These are phyloP conservation scores for Ceratobasidium theobromae DNA, from an alignment of 1,284 basidiomycete genomes.

Conservation along the genomic window DNA sequence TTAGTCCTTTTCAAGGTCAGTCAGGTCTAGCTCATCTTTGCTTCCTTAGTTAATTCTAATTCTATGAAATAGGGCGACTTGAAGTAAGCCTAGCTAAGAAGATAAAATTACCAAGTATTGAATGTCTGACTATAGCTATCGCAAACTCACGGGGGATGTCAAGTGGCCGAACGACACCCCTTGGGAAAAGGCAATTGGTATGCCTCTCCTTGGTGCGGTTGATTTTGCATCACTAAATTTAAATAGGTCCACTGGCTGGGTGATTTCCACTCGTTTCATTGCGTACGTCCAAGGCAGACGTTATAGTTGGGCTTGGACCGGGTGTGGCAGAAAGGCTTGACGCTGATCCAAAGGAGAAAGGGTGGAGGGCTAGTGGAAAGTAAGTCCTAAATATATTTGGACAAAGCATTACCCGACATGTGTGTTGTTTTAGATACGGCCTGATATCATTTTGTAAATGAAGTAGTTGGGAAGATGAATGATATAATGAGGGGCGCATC, in stretches of 20 bases:
- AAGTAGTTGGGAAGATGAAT: background rate
- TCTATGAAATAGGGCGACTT: constrained; percentile 68
- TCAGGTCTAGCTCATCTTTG: background rate
- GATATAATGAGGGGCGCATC: background rate
- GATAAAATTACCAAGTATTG: background rate
- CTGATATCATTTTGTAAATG: constrained; percentile 27
- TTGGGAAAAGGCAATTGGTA: constrained; percentile 78
- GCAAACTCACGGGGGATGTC: constrained; percentile 87
- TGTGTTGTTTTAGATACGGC: constrained; percentile 27
- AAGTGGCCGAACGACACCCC: constrained; percentile 84
- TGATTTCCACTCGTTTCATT: constrained; percentile 80
- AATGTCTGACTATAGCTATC: constrained; percentile 57
- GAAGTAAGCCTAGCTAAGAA: constrained; percentile 56
- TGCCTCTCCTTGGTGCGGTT: constrained; percentile 31
- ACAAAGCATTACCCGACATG: background rate
- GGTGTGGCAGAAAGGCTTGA: constrained; percentile 69
- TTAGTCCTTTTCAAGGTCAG: constrained; percentile 89
- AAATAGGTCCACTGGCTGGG: constrained; percentile 72
- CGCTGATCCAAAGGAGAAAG: constrained; percentile 44
- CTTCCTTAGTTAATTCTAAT: background rate
- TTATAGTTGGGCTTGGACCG: constrained; percentile 76
- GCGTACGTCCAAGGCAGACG: constrained; percentile 95
- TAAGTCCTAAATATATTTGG: background rate
- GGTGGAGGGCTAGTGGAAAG: constrained; percentile 36
- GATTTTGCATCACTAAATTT: constrained; percentile 7